These are phyloP conservation scores for Malania oleifera DNA, from an alignment of 164 flowering plant species.

Conservation along the genomic window DNA sequence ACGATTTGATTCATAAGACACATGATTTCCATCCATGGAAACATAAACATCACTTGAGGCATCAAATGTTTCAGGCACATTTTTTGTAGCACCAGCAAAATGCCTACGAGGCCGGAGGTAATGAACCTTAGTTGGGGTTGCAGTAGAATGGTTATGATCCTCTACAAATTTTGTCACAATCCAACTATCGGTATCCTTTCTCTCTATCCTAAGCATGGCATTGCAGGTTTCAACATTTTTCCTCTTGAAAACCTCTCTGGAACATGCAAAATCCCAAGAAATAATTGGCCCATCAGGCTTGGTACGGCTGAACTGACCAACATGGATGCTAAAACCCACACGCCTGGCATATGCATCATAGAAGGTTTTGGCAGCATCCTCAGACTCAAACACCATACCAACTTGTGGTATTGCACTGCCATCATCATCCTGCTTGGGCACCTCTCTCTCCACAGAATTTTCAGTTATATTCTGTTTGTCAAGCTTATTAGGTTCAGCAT, in stretches of 20 bases:
- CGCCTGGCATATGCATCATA: constrained; percentile 45
- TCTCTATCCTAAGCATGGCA: constrained; percentile 39
- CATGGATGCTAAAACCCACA: constrained; percentile 38
- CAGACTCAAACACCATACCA: constrained; percentile 42
- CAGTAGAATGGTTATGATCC: constrained; percentile 48
- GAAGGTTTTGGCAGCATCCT: constrained; percentile 35
- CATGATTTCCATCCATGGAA: constrained; percentile 32
- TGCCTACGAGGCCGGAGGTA: constrained; percentile 42
- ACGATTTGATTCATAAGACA: constrained; percentile 26
- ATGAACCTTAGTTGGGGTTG: constrained; percentile 36
- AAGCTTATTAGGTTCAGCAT: constrained; percentile 8
- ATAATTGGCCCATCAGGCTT: constrained; percentile 40
- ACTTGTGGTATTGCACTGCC: constrained; percentile 22
- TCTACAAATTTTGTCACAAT: constrained; percentile 36
- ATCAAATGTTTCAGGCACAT: constrained; percentile 20
- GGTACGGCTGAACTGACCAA: constrained; percentile 35
- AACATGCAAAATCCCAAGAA: constrained; percentile 39
- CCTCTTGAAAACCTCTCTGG: constrained; percentile 39
- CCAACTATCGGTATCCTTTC: constrained; percentile 34
- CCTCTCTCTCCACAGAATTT: constrained; percentile 19
- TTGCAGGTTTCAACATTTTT: constrained; percentile 35
- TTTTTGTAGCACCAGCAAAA: constrained; percentile 34
- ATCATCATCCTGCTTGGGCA: constrained; percentile 19
- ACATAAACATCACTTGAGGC: constrained; percentile 20
- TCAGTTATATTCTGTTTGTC: constrained; percentile 14